phyloP scores from a whole-genome alignment of 148 eudicot genomes.

The Selenicereus undatus region DNA sequence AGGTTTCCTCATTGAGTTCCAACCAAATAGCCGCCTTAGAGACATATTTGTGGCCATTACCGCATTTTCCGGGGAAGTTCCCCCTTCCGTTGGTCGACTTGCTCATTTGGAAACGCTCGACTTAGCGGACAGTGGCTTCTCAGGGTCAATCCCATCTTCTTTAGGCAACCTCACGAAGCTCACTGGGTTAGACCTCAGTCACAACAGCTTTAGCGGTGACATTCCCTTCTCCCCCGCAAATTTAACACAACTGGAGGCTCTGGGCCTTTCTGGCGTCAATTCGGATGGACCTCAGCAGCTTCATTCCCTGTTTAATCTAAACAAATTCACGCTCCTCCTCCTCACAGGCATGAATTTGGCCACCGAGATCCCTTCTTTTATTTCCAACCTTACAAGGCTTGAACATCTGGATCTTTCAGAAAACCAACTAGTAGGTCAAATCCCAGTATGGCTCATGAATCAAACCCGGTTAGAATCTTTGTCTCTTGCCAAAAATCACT shows the following conservation, averaged over 20 bases:
- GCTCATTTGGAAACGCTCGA: neutral
- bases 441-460: constrained; percentile 25
- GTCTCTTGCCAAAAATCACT: neutral
- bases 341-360: neutral
- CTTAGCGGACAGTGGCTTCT: neutral
- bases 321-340: neutral
- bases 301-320: constrained; percentile 11
- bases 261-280: constrained; percentile 8
- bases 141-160: constrained; percentile 14
- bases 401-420: neutral
- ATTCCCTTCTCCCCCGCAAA: constrained; percentile 10
- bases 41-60: neutral
- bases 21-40: constrained; percentile 2
- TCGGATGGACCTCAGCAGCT: neutral
- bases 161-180: constrained; percentile 23
- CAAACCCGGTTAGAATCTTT: constrained; percentile 8
- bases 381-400: constrained; percentile 11
- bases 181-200: constrained; percentile 7
- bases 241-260: constrained; percentile 10
- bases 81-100: constrained; percentile 22
- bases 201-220: neutral
- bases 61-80: constrained; percentile 22
- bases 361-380: neutral
- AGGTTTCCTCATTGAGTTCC: constrained; percentile 31
- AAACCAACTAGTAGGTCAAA: constrained; percentile 17